phyloP scores from a whole-genome alignment of 139 green algal species.

The Axilococcus clingmanii region DNA sequence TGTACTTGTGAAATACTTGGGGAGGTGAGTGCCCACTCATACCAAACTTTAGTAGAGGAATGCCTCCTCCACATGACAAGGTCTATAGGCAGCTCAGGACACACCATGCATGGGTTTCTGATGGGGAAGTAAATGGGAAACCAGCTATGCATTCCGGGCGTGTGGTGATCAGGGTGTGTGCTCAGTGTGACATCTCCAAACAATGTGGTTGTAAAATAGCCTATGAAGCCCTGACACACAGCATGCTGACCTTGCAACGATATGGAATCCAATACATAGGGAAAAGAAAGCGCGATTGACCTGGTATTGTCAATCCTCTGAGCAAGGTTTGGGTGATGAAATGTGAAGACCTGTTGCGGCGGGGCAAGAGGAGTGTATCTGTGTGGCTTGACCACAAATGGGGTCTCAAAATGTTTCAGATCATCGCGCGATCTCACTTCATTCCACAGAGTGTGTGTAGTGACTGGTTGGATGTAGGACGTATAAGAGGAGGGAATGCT shows the following conservation, averaged over 20 bases:
- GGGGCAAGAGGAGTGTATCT: conserved; percentile 24
- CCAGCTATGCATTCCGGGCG: conserved; percentile 81
- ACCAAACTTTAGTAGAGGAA: conserved; percentile 79
- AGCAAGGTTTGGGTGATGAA: conserved; percentile 71
- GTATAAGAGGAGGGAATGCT: conserved; percentile 76
- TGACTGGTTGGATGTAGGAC: conserved; percentile 66
- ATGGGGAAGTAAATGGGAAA: conserved; percentile 99
- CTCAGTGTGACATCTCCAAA: conserved; percentile 81
- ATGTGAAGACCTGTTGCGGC: conserved; percentile 73
- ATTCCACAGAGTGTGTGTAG: conserved; percentile 73
- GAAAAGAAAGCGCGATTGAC: conserved; percentile 5
- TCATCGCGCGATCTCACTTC: conserved; percentile 64
- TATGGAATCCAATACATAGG: neutral
- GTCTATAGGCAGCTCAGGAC: conserved; percentile 31
- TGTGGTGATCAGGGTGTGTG: conserved; percentile 84
- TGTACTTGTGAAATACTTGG: conserved; percentile 42
- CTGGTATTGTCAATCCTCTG: conserved; percentile 63
- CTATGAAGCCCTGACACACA: conserved; percentile 83
- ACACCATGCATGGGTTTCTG: conserved; percentile 24
- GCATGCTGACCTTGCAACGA: neutral
- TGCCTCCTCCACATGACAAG: conserved; percentile 80
- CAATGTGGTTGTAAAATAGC: conserved; percentile 92
- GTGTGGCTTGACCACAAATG: conserved; percentile 92
- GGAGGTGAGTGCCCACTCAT: conserved; percentile 67
- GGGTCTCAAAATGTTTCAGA: conserved; percentile 85